These are phyloP conservation scores for Saccharomyces kudriavzevii DNA, from an alignment of 805 yeast species.

Conservation along the genomic window DNA sequence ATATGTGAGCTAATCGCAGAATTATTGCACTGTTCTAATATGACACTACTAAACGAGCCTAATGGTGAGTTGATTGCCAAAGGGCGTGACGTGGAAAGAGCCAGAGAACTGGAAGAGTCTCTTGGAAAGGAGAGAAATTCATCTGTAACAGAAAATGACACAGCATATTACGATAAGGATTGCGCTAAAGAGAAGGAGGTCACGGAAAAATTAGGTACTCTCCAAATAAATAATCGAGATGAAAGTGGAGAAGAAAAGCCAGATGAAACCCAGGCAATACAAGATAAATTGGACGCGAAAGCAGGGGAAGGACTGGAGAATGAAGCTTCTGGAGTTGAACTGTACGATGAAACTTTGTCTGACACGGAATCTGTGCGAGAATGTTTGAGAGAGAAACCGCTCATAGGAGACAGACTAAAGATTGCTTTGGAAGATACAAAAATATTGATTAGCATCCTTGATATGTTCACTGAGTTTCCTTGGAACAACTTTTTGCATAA, in stretches of 20 bases:
- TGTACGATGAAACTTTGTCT: conserved; percentile 7
- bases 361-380: conserved; percentile 29
- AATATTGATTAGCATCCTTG: conserved; percentile 49
- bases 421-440: conserved; percentile 57
- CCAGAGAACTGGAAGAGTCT: conserved; percentile 1
- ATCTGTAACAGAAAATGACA: background rate
- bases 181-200: background rate
- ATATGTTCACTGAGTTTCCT: conserved; percentile 61
- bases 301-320: background rate
- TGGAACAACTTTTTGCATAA: conserved; percentile 82
- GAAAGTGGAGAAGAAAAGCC: background rate
- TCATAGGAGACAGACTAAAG: conserved; percentile 66
- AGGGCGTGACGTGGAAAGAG: conserved; percentile 61
- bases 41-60: conserved; percentile 78
- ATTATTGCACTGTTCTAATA: conserved; percentile 90
- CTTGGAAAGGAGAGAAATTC: background rate
- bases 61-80: conserved; percentile 58
- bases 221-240: background rate
- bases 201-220: background rate
- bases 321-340: background rate
- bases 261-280: conserved; percentile 2
- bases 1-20: conserved; percentile 91
- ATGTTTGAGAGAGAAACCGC: conserved; percentile 42
- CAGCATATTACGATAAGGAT: background rate
- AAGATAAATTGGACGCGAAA: conserved; percentile 2